Evolutionary conservation across 2,329 filamentous ascomycete genomes (phyloP).

Genomic region (Epichloe hybrida): DNA sequence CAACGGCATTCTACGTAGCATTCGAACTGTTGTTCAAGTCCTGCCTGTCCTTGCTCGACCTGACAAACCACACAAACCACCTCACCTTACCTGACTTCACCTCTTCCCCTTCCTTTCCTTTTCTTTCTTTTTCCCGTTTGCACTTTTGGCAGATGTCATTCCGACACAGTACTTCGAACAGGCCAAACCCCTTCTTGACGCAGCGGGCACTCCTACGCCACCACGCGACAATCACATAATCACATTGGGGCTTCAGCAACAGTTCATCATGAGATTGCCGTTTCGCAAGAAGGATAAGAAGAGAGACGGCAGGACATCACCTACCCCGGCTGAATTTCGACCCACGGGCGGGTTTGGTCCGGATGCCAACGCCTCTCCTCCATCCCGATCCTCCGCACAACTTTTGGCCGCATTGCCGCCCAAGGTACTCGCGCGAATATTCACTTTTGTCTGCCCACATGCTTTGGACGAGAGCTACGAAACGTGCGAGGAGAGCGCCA

Average conservation of each 20-base stretch:
- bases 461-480: conserved; percentile 63
- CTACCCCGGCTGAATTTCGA: conserved; percentile 18
- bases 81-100: too few species aligned
- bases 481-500: conserved; percentile 66
- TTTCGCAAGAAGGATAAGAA: conserved; percentile 27
- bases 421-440: conserved; percentile 62
- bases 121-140: too few species aligned
- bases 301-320: conserved; percentile 12
- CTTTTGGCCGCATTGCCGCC: conserved; percentile 45
- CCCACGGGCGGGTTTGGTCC: conserved; percentile 11
- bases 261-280: conserved; percentile 19
- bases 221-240: background rate
- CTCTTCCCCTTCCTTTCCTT: too few species aligned
- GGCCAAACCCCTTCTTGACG: too few species aligned
- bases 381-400: conserved; percentile 27
- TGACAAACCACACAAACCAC: too few species aligned
- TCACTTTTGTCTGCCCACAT: conserved; percentile 75
- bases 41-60: too few species aligned
- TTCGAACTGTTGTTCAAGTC: too few species aligned
- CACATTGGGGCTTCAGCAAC: background rate
- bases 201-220: too few species aligned
- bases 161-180: background rate
- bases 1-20: background rate
- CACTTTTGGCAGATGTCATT: too few species aligned
- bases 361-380: conserved; percentile 18